Evolutionary conservation across 768 basidiomycete species (phyloP), one percentile per base, ranked within the genome.

Genomic region (Hericium alpestre): DNA sequence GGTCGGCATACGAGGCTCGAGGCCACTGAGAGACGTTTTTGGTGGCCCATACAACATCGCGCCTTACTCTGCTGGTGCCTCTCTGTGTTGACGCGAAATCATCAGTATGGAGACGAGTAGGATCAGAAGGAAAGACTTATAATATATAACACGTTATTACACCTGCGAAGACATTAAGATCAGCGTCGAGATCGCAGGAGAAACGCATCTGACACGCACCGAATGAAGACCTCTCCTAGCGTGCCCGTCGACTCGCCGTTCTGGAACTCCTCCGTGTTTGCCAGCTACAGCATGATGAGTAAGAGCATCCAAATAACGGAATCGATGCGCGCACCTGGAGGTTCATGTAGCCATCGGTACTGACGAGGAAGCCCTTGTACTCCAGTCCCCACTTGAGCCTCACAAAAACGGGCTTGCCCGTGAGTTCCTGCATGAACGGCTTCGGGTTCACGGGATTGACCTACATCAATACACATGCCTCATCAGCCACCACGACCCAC

Each of bases 311-410:
- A 7, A 13, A 16, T 38, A 39, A 52, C 12, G n/a, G 38, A 12
- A 52, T 40, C 4, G 23, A 57, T 37, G 38, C 38, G 69, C 75
- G 59, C 65, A 91, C 95, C 79, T 99, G 96, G 50, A 99, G 82
- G 71, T 99, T 99, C 96, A 98, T 98, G 75, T 96, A 99, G 12
- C 92, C 92, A 72, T 99, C 96, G 7, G 96, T 97, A 66, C 91
- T 94, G 63, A 99, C 96, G 61, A 99, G 80, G 76, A 96, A 99
- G 46, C 96, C 96, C 76, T 93, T 96, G 79, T 98, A 98, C 69
- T 98, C 93, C 53, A 97, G 79, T 60, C 96, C 96, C 96, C 96
- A 99, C 76, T 99, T 99, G 67, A 99, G 82, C 59, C 84, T 83
- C 61, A 98, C 96, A 67, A 84, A 90, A 48, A 98, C 91, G 40